Evolutionary conservation across 805 yeast species (phyloP).

Genomic region (Metschnikowia reukaufii): DNA sequence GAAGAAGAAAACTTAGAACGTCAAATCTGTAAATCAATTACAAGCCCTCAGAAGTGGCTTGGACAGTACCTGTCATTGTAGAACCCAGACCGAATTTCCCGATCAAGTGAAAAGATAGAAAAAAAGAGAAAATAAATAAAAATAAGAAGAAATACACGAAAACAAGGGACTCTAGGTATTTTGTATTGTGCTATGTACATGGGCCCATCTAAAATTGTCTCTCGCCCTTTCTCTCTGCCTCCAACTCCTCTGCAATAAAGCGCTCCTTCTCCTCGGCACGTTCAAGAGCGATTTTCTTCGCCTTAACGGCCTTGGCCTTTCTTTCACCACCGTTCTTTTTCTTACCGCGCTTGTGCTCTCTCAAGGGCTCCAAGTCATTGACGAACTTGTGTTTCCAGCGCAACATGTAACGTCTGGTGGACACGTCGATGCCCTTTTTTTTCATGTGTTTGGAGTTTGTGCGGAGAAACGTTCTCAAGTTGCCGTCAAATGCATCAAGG

Average conservation of each 20-base stretch:
- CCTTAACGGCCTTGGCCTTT: conserved; percentile 52
- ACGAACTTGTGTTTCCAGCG: conserved; percentile 69
- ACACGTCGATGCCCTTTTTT: conserved; percentile 71
- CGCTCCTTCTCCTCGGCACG: conserved; percentile 53
- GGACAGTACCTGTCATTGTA: too few species aligned
- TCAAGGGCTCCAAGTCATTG: conserved; percentile 52
- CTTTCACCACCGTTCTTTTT: conserved; percentile 87
- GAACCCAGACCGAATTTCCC: too few species aligned
- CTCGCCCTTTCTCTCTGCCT: conserved; percentile 44
- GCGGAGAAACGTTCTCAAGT: conserved; percentile 59
- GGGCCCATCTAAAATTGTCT: conserved; percentile 33
- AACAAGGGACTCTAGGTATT: background rate
- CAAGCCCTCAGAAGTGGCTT: too few species aligned
- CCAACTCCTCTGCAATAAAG: conserved; percentile 37
- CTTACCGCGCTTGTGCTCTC: conserved; percentile 63
- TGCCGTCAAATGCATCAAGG: conserved; percentile 60
- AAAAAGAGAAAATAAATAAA: too few species aligned
- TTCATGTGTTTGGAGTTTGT: conserved; percentile 59
- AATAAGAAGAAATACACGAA: too few species aligned
- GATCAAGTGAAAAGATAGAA: too few species aligned
- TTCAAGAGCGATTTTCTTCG: conserved; percentile 61
- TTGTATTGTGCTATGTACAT: conserved; percentile 11
- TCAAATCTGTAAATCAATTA: too few species aligned
- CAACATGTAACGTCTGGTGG: conserved; percentile 70
- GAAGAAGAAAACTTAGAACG: too few species aligned